Base-by-base conservation (phyloP, 441 rosid species). In the Mallotus japonicus region DNA sequence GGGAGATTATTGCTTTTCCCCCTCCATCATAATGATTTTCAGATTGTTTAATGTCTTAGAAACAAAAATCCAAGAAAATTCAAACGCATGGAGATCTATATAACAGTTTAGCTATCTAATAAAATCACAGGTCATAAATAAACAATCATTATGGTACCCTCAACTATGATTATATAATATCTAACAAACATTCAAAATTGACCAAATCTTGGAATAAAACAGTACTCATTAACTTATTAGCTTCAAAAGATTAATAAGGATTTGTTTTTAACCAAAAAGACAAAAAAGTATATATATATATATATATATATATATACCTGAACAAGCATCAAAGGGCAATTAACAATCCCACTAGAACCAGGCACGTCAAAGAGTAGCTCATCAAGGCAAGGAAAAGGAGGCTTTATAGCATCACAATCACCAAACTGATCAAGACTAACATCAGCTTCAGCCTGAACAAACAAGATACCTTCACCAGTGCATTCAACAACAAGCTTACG, bases 331-430 rank as follows among this genome's bases (percentile, higher is more conserved):
- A 87, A 40, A 13, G 93, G 90, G 37, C 78, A 44, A 59, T 86
- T 59, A 1, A 89, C 71, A 22, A 87, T 65, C 14, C 70, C 86
- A 47, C 44, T 22, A 3, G 93, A 84, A 40, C 82, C 87, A 16
- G 86, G 77, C 2, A 85, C 76, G 28, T 88, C 84, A 64, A 73
- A 84, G 0, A 90, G 80, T 9, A 90, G 87, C 68, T 88, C 86
- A 28, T 84, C 85, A 13, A 79, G 73, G 75, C 90, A 78, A 32
- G 91, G 88, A 72, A 88, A 85, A 0, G 90, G 95, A 70, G 92
- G 95, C 16, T 62, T 76, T 74, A 90, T 85, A 8, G 57, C 73
- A 73, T 85, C 84, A 42, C 32, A 28, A 28, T 42, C 46, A 4
- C 86, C 88, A 58, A 89, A 80, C 5, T 82, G 67, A 3, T 78